Evolutionary conservation across 805 yeast species (phyloP).

Genomic region (Metschnikowia arizonensis): DNA sequence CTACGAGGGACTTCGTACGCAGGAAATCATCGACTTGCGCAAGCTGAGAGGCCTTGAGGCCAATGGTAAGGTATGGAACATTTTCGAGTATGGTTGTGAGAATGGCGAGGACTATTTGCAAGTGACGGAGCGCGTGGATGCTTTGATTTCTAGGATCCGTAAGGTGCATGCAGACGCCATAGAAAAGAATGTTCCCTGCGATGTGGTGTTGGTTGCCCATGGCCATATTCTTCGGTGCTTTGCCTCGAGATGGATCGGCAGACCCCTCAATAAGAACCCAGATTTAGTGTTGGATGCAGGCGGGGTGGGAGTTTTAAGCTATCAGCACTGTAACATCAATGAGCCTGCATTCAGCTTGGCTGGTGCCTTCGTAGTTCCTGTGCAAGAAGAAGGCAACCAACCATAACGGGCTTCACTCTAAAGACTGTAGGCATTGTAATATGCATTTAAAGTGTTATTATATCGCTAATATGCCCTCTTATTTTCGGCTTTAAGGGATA

Average conservation of each 20-base stretch:
- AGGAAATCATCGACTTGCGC: constrained; percentile 61
- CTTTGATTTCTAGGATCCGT: constrained; percentile 61
- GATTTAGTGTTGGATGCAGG: constrained; percentile 88
- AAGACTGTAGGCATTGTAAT: background rate
- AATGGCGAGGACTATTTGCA: constrained; percentile 72
- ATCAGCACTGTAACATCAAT: constrained; percentile 75
- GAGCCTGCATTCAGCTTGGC: constrained; percentile 87
- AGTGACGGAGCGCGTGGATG: constrained; percentile 69
- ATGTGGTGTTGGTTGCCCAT: constrained; percentile 82
- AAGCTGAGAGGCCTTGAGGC: constrained; percentile 49
- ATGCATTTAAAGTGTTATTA: background rate
- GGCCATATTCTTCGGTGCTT: constrained; percentile 90
- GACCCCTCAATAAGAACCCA: constrained; percentile 61
- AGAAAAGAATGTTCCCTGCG: constrained; percentile 52
- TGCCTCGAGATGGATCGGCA: constrained; percentile 81
- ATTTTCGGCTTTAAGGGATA: too few species aligned
- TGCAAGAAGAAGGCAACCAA: constrained; percentile 47
- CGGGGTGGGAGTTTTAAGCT: constrained; percentile 87
- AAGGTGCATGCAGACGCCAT: constrained; percentile 54
- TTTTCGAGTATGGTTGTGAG: constrained; percentile 93
- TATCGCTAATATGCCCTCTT: too few species aligned
- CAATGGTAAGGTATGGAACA: constrained; percentile 56
- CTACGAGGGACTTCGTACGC: constrained; percentile 79
- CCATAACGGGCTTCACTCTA: constrained; percentile 4
- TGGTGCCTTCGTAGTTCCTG: constrained; percentile 76